A percentile compares a stretch with the other conserved stretches of the same genome.
Evolutionary conservation across 177 flowering plant species (phyloP).

Genomic region (Tripterygium wilfordii): DNA sequence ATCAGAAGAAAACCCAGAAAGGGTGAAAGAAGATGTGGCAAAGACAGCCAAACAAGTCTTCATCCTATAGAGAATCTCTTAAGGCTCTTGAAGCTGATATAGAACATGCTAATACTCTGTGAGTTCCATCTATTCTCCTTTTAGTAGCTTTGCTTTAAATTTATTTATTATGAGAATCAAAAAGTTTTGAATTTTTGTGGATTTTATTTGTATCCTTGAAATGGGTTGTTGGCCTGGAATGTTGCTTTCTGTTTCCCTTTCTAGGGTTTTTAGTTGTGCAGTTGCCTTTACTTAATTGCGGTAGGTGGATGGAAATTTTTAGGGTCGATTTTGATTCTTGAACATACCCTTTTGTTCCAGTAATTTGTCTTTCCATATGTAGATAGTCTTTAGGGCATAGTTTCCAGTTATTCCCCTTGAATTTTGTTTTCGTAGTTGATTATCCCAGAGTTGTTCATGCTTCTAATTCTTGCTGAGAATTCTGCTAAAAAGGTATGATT

Average conservation of each 20-base stretch:
- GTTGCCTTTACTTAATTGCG: neutral
- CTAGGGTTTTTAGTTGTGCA: neutral
- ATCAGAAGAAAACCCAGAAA: constrained; percentile 2
- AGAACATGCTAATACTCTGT: constrained; percentile 54
- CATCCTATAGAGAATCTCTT: constrained; percentile 49
- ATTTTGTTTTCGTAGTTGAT: no score
- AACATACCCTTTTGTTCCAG: no score
- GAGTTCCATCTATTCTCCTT: constrained; percentile 9
- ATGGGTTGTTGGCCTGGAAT: no score
- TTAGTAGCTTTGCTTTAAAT: neutral
- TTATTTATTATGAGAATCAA: neutral
- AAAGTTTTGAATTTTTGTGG: neutral
- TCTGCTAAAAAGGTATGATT: neutral
- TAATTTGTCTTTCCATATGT: no score
- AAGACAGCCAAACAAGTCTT: constrained; percentile 28
- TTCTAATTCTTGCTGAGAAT: no score
- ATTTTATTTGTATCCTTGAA: neutral
- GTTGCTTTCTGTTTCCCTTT: neutral
- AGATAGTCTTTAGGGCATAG: no score
- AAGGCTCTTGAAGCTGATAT: constrained; percentile 64
- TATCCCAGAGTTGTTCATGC: no score
- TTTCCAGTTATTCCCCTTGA: no score
- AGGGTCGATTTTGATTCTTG: no score
- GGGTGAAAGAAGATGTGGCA: constrained; percentile 39
- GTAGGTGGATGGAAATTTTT: neutral